Evolutionary conservation across 352 stramenopile species (phyloP), one percentile per base, ranked within the genome.

Genomic region (Phytophthora sojae): DNA sequence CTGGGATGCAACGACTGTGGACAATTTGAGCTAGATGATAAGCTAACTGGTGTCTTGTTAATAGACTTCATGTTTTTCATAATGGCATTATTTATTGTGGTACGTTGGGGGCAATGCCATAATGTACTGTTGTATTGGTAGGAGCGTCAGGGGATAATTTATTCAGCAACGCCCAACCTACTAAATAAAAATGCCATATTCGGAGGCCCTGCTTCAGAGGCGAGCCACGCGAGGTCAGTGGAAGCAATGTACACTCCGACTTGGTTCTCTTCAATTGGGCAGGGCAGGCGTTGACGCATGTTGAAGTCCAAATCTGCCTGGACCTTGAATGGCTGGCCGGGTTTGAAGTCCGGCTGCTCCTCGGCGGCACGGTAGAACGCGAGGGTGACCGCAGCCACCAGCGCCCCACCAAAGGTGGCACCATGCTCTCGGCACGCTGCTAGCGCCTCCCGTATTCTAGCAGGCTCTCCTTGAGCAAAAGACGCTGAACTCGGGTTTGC

Each of bases 231-330:
- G 3, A 77, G 14, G 9, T 54, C 42, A n/a, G 44, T 53, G 17
- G 67, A 55, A 2, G 61, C 69, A 14, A 73, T 69, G 55, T 72
- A 82, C 30, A 52, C 55, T 25, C 77, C 77, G 14, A 84, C 59
- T 8, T 66, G 50, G 12, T 69, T 59, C 9, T 54, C 30, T 15
- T 66, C 39, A 19, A 68, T 55, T 0, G 71, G 60, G n/a, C 59
- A 42, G 1, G 67, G 60, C 17, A 82, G 52, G 42, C 71, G 77
- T 15, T 67, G 45, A n/a, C 77, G 77, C 77, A 84, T 82, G 65
- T 84, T 76, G 50, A 77, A 75, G 53, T 73, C 64, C 61, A 76
- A 47, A 29, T 76, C 51, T 50, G 73, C 57, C 30, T 26, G 45
- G 12, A 85, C 30, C 60, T 76, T 75, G 53, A 85, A 80, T 8